A percentile compares a stretch with the other conserved stretches of the same genome.
Evolutionary conservation across 2,329 filamentous ascomycete species (phyloP).

Genomic region (Talaromyces rugulosus): DNA sequence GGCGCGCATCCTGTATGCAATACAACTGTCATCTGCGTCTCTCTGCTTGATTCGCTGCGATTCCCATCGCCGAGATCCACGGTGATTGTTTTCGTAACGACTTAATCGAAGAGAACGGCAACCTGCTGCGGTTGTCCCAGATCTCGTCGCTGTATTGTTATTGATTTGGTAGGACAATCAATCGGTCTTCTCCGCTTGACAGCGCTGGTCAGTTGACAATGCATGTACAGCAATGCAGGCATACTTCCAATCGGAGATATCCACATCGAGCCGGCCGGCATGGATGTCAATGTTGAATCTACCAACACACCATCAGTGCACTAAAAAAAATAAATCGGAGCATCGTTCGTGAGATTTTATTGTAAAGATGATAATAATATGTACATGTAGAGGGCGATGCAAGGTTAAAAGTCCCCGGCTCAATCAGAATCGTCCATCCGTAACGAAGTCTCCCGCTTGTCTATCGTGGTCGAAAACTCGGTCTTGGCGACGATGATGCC

Average conservation of each 20-base stretch:
- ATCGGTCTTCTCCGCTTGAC: background rate
- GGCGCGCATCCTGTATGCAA: conserved; percentile 12
- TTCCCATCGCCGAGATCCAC: background rate
- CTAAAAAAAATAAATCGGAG: background rate
- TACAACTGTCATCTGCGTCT: background rate
- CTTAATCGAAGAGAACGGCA: background rate
- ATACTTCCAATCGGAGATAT: background rate
- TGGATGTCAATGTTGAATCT: background rate
- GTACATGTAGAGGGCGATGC: background rate
- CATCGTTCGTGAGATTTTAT: background rate
- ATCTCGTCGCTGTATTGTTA: background rate
- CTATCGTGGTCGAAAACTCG: conserved; percentile 19
- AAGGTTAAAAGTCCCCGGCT: background rate
- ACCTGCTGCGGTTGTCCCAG: background rate
- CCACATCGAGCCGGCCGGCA: background rate
- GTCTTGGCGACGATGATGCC: conserved; percentile 21
- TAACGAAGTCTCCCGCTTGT: conserved; percentile 1
- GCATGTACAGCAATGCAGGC: background rate
- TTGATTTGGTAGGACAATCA: background rate
- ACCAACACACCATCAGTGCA: background rate
- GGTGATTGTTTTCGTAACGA: background rate
- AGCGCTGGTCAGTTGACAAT: background rate
- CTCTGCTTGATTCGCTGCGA: background rate
- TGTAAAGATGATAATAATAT: background rate
- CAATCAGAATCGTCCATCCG: conserved; percentile 4